phyloP scores from a whole-genome alignment of 805 yeast genomes.

The Aciculoconidium aculeatum region DNA sequence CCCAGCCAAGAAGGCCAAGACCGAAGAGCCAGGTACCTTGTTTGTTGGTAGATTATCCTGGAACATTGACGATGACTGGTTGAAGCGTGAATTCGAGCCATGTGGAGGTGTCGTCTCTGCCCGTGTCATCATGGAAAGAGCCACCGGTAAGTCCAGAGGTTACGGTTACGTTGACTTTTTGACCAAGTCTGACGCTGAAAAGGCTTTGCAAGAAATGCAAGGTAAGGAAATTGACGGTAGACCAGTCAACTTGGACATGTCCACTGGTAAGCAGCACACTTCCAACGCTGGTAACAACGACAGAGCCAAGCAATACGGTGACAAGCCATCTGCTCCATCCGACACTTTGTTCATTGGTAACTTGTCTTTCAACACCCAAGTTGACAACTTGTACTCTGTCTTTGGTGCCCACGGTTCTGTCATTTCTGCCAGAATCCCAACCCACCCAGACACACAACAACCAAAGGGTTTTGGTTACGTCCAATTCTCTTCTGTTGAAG shows the following conservation, averaged over 20 bases:
- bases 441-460: slow-evolving; percentile 97
- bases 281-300: slow-evolving; percentile 50
- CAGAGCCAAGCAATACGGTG: slow-evolving; percentile 89
- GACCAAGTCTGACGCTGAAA: slow-evolving; percentile 69
- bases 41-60: slow-evolving; percentile 97
- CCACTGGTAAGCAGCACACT: slow-evolving; percentile 73
- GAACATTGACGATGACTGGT: slow-evolving; percentile 95
- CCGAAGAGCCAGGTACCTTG: slow-evolving; percentile 62
- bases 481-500: slow-evolving; percentile 80
- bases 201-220: slow-evolving; percentile 78
- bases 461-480: slow-evolving; percentile 99
- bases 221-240: slow-evolving; percentile 97
- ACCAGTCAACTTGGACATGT: slow-evolving; percentile 88
- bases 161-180: slow-evolving; percentile 96
- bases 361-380: slow-evolving; percentile 83
- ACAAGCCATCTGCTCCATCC: slow-evolving; percentile 84
- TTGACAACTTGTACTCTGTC: slow-evolving; percentile 66
- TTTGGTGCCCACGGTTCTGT: slow-evolving; percentile 80
- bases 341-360: slow-evolving; percentile 96
- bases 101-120: slow-evolving; percentile 80
- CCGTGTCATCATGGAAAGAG: slow-evolving; percentile 91
- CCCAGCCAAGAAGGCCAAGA: slow-evolving; percentile 49
- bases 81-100: slow-evolving; percentile 77
- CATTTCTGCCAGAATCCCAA: slow-evolving; percentile 89
- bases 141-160: slow-evolving; percentile 90